These are phyloP conservation scores for Pachysandra terminalis DNA, from an alignment of 164 flowering plant species.

Conservation along the genomic window DNA sequence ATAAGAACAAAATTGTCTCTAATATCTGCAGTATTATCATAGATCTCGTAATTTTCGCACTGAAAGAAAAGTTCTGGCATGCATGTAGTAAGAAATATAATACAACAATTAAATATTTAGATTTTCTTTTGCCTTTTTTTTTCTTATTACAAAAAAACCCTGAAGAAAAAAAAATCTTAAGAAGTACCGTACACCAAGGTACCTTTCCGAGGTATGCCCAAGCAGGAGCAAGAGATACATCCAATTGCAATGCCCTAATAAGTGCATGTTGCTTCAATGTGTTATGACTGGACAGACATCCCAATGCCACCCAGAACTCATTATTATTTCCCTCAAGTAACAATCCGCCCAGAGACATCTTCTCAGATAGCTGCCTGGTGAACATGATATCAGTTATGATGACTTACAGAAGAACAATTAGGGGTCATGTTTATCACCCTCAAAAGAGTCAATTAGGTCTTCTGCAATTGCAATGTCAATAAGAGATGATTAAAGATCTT, in stretches of 20 bases:
- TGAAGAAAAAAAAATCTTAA: background rate
- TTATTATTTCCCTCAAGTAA: slow-evolving; percentile 70
- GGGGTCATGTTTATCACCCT: slow-evolving; percentile 24
- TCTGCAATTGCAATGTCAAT: slow-evolving; percentile 58
- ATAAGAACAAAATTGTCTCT: background rate
- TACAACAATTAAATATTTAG: background rate
- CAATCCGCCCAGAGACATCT: slow-evolving; percentile 87
- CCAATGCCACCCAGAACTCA: slow-evolving; percentile 85
- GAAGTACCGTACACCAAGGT: background rate
- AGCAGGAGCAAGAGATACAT: slow-evolving; percentile 81
- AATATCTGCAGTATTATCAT: background rate
- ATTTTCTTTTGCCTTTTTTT: background rate
- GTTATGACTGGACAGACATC: slow-evolving; percentile 54
- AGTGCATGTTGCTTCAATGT: slow-evolving; percentile 85
- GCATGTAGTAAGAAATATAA: background rate
- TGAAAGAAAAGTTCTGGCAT: background rate
- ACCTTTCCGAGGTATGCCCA: slow-evolving; percentile 99
- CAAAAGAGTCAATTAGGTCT: slow-evolving; percentile 47
- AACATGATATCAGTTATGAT: slow-evolving; percentile 16
- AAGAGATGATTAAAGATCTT: slow-evolving; percentile 9
- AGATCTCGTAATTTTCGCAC: no score
- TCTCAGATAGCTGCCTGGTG: slow-evolving; percentile 78
- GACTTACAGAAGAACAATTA: background rate
- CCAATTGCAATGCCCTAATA: slow-evolving; percentile 86
- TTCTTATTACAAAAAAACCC: background rate